phyloP scores from a whole-genome alignment of 2,329 filamentous ascomycete species.

The Fusarium poae region DNA sequence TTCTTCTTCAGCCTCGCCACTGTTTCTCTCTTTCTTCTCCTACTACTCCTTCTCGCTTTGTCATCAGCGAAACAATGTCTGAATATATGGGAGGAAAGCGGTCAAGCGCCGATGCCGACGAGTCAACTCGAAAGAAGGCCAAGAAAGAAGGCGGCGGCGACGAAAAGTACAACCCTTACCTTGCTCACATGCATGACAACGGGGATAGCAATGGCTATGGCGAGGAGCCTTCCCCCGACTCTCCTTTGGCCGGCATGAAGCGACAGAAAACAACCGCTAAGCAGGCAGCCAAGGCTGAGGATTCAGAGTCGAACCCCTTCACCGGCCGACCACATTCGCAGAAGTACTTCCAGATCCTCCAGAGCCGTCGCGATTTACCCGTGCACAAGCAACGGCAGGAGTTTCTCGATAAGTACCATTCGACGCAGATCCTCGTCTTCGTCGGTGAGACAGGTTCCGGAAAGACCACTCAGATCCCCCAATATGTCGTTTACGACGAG shows the following conservation, averaged over 20 bases:
- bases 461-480: slow-evolving; percentile 98
- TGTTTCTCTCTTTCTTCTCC: slow-evolving; percentile 14
- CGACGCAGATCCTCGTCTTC: slow-evolving; percentile 95
- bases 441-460: slow-evolving; percentile 99
- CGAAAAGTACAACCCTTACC: slow-evolving; percentile 80
- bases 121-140: slow-evolving; percentile 59
- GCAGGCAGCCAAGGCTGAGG: slow-evolving; percentile 80
- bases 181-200: slow-evolving; percentile 84
- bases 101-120: slow-evolving; percentile 60
- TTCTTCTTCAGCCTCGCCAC: slow-evolving; percentile 45
- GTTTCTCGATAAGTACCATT: slow-evolving; percentile 93
- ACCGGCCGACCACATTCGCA: slow-evolving; percentile 81
- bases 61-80: slow-evolving; percentile 53
- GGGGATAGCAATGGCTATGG: slow-evolving; percentile 59
- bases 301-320: slow-evolving; percentile 87
- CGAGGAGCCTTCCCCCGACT: slow-evolving; percentile 54
- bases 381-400: slow-evolving; percentile 94
- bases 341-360: slow-evolving; percentile 90
- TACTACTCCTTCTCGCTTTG: slow-evolving; percentile 4
- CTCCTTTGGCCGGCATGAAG: slow-evolving; percentile 74
- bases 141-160: slow-evolving; percentile 54
- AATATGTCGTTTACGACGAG: slow-evolving; percentile 98
- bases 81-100: slow-evolving; percentile 59
- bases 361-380: slow-evolving; percentile 85
- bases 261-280: slow-evolving; percentile 84